phyloP scores from a whole-genome alignment of 1,284 basidiomycete genomes.

The Phaffia rhodozyma region DNA sequence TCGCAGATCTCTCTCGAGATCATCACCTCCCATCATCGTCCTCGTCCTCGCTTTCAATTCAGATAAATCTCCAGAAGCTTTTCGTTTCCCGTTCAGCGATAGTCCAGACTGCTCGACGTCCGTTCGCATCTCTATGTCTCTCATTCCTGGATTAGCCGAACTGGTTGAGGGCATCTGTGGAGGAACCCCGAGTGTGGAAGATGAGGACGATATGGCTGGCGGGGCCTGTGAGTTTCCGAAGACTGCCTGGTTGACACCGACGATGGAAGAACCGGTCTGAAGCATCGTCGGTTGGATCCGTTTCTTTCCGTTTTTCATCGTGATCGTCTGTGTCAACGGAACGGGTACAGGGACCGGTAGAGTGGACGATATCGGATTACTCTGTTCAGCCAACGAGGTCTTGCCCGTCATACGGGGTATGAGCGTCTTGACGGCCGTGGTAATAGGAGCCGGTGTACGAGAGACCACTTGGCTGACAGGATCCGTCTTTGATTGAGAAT shows the following conservation, averaged over 20 bases:
- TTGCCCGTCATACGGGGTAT: conserved; percentile 38
- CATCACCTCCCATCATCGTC: conserved; percentile 51
- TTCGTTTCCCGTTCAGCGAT: background rate
- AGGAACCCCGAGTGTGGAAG: conserved; percentile 3
- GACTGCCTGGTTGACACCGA: conserved; percentile 17
- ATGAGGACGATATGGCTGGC: background rate
- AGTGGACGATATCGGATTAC: background rate
- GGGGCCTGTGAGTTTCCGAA: background rate
- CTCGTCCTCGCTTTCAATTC: conserved; percentile 44
- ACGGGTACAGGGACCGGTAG: conserved; percentile 7
- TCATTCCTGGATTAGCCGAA: background rate
- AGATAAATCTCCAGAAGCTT: background rate
- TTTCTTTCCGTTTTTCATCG: conserved; percentile 45
- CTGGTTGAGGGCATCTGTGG: background rate
- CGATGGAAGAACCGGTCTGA: conserved; percentile 29
- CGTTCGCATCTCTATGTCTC: background rate
- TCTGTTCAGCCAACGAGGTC: background rate
- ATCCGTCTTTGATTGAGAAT: background rate
- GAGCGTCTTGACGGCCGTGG: conserved; percentile 47
- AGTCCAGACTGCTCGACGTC: background rate
- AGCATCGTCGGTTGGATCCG: conserved; percentile 44
- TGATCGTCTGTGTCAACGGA: conserved; percentile 24
- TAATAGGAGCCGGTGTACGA: conserved; percentile 5
- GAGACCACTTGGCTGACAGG: conserved; percentile 1
- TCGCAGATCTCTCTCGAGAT: conserved; percentile 46